Conservation (phyloP, 2,329 filamentous ascomycete genomes). For the Aspergillus novoparasiticus region DNA sequence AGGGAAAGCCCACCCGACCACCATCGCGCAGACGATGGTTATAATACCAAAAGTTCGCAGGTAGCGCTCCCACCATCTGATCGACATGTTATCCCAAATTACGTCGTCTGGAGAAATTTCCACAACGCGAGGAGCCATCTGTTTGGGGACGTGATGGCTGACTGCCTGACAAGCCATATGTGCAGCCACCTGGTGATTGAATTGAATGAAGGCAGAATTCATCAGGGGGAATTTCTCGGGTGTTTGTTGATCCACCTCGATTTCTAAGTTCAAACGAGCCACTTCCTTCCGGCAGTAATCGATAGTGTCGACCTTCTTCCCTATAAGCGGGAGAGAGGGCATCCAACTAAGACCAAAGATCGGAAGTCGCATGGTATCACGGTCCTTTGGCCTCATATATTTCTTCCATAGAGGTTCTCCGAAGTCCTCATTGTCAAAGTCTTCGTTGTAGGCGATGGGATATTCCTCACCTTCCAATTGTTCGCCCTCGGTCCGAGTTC, state of each 20-base stretch:
- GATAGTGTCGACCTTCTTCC: slow-evolving; percentile 92
- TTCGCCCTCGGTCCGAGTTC: slow-evolving; percentile 28
- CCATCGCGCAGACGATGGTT: slow-evolving; percentile 69
- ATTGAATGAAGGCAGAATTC: slow-evolving; percentile 97
- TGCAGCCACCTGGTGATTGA: slow-evolving; percentile 95
- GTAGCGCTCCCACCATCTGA: slow-evolving; percentile 92
- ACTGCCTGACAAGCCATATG: slow-evolving; percentile 97
- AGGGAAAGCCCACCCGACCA: slow-evolving; percentile 86
- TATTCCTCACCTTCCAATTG: slow-evolving; percentile 53
- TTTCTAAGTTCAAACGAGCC: slow-evolving; percentile 85
- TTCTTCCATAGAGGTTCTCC: slow-evolving; percentile 75
- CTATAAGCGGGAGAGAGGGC: slow-evolving; percentile 74
- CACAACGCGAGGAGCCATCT: slow-evolving; percentile 90
- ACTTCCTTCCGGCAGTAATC: slow-evolving; percentile 86
- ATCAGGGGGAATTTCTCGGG: slow-evolving; percentile 86
- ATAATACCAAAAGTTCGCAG: slow-evolving; percentile 69
- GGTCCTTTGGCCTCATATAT: slow-evolving; percentile 78
- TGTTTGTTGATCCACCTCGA: slow-evolving; percentile 84
- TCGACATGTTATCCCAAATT: slow-evolving; percentile 95
- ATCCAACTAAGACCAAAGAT: slow-evolving; percentile 67
- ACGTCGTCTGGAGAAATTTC: slow-evolving; percentile 93
- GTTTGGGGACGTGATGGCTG: slow-evolving; percentile 85
- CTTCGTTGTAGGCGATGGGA: slow-evolving; percentile 62
- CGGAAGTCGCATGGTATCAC: slow-evolving; percentile 80
- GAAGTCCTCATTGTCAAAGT: slow-evolving; percentile 64